Evolutionary conservation across 2,329 filamentous ascomycete species (phyloP).

Genomic region (Metarhizium guizhouense): DNA sequence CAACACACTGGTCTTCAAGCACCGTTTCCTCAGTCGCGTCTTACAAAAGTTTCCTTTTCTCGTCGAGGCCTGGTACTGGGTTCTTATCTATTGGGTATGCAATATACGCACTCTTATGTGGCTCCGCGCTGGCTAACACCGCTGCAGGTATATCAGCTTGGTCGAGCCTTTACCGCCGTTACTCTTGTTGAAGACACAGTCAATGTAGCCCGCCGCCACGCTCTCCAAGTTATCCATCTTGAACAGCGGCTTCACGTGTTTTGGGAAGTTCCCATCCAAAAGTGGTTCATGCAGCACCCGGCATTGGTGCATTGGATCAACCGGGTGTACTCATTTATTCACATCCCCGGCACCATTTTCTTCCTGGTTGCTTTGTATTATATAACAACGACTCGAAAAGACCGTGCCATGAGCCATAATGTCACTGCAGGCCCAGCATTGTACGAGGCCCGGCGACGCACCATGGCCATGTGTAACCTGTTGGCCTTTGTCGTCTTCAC

Average conservation of each 20-base stretch:
- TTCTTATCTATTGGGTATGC: constrained; percentile 10
- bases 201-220: constrained; percentile 30
- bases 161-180: constrained; percentile 61
- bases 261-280: no score
- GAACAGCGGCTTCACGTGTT: no score
- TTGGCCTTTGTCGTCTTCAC: constrained; percentile 53
- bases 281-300: no score
- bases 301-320: no score
- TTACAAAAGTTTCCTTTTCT: constrained; percentile 62
- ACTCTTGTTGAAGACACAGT: constrained; percentile 61
- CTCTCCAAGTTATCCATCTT: no score
- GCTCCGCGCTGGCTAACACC: background rate
- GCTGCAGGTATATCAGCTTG: constrained; percentile 61
- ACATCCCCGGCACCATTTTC: no score
- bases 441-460: constrained; percentile 48
- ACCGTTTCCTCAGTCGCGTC: constrained; percentile 52
- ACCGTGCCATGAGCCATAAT: no score
- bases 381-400: no score
- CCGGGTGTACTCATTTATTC: no score
- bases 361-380: no score
- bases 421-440: constrained; percentile 35
- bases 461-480: constrained; percentile 54
- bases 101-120: background rate
- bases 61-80: constrained; percentile 70
- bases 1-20: constrained; percentile 49